A percentile compares a stretch with the other conserved stretches of the same genome.
Conservation (phyloP, 371 early-diverging fungal genomes). For the Fennellomyces sp. region DNA sequence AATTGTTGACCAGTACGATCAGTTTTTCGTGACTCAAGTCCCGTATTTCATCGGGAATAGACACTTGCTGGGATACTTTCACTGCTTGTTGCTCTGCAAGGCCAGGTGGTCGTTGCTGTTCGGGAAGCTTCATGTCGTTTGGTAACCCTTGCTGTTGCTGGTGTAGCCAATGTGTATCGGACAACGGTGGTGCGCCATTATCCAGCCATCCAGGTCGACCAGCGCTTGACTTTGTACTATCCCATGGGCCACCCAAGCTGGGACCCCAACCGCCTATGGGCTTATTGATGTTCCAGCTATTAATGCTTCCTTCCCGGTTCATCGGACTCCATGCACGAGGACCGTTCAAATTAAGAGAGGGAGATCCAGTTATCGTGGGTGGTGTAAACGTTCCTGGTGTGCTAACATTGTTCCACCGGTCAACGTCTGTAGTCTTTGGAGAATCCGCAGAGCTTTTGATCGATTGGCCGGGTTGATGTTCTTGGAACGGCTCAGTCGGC, state of each 20-base stretch:
- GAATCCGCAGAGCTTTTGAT: background rate
- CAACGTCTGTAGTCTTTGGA: background rate
- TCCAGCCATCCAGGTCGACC: slow-evolving; percentile 4
- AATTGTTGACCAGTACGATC: slow-evolving; percentile 30
- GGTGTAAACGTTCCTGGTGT: background rate
- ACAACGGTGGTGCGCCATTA: background rate
- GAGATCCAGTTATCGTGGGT: background rate
- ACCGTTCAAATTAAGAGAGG: background rate
- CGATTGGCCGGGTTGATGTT: background rate
- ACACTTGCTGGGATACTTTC: background rate
- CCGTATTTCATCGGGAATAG: background rate
- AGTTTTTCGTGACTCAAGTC: slow-evolving; percentile 19
- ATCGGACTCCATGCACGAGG: background rate
- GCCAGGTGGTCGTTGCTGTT: slow-evolving; percentile 3
- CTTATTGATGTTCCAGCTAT: background rate
- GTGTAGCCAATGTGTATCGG: background rate
- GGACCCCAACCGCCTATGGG: background rate
- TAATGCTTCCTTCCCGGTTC: background rate
- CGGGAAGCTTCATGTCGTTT: background rate
- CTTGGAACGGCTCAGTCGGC: background rate
- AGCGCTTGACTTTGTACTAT: background rate
- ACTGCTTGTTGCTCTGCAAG: too few relatives aligned
- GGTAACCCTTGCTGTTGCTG: slow-evolving; percentile 3
- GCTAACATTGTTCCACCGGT: background rate
- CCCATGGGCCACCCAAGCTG: background rate